These are phyloP conservation scores for Ophiostoma ips DNA, from an alignment of 2,329 filamentous ascomycete species.

Conservation along the genomic window DNA sequence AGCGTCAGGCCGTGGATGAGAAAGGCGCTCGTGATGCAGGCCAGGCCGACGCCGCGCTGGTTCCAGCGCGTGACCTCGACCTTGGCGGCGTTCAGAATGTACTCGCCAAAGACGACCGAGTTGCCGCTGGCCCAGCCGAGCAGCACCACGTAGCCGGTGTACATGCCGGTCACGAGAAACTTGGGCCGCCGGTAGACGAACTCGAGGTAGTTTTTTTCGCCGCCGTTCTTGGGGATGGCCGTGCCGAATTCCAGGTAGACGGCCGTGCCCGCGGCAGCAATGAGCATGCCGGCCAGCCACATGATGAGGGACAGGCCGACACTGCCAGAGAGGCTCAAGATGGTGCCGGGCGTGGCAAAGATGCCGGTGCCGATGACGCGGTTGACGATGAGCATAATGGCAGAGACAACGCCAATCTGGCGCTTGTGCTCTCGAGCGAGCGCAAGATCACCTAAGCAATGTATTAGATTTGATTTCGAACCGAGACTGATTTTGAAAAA, in stretches of 20 bases:
- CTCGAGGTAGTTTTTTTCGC: conserved; percentile 55
- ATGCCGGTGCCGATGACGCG: conserved; percentile 54
- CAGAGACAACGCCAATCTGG: conserved; percentile 41
- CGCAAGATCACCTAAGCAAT: neutral
- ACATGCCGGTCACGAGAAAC: conserved; percentile 47
- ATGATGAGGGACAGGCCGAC: conserved; percentile 49
- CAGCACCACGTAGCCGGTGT: conserved; percentile 46
- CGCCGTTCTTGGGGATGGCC: conserved; percentile 48
- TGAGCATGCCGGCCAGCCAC: conserved; percentile 48
- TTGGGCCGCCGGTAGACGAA: conserved; percentile 46
- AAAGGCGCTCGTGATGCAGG: conserved; percentile 50
- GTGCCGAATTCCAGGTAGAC: conserved; percentile 55
- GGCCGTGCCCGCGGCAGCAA: conserved; percentile 47
- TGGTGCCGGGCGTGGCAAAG: conserved; percentile 47
- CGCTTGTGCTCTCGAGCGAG: conserved; percentile 33
- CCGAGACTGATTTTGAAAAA: neutral
- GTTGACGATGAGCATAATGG: conserved; percentile 48
- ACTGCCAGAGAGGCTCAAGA: conserved; percentile 42
- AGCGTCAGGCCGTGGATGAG: conserved; percentile 49
- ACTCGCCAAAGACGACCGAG: conserved; percentile 56
- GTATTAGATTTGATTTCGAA: neutral
- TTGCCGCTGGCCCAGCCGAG: conserved; percentile 54
- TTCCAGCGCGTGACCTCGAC: conserved; percentile 52
- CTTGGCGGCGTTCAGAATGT: conserved; percentile 51
- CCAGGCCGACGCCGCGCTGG: conserved; percentile 51